phyloP scores from a whole-genome alignment of 352 stramenopile species.

The Blastocystis sp. region DNA sequence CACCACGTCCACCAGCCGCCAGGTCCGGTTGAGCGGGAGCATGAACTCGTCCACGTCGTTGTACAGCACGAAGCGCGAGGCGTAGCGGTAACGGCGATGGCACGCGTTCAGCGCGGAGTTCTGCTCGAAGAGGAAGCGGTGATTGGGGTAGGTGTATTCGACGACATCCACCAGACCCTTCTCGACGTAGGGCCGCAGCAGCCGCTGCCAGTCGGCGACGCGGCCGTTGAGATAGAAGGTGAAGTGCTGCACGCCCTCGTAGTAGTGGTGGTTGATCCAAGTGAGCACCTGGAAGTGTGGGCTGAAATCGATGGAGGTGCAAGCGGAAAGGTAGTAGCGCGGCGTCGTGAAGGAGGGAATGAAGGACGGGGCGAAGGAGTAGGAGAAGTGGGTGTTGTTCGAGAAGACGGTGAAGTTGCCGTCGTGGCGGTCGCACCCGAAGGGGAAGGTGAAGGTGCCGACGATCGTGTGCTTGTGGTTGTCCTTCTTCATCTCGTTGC shows the following conservation, averaged over 20 bases:
- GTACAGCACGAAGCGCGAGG: conserved; percentile 42
- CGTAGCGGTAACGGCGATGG: conserved; percentile 46
- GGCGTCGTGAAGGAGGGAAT: conserved; percentile 5
- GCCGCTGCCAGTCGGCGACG: not conserved
- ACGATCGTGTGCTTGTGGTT: conserved; percentile 50
- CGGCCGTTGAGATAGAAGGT: conserved; percentile 39
- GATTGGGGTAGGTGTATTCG: conserved; percentile 43
- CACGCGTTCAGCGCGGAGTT: not conserved
- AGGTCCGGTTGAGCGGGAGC: conserved; percentile 7
- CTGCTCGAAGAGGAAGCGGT: conserved; percentile 43
- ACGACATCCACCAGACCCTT: conserved; percentile 34
- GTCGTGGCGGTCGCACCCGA: not conserved
- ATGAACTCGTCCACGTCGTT: conserved; percentile 60
- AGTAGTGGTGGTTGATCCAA: conserved; percentile 49
- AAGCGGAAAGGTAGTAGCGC: conserved; percentile 35
- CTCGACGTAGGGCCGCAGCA: not conserved
- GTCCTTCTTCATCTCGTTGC: conserved; percentile 16
- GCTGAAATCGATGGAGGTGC: conserved; percentile 9
- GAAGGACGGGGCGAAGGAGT: not conserved
- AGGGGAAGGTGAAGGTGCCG: conserved; percentile 16
- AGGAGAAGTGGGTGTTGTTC: not conserved
- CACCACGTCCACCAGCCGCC: conserved; percentile 31
- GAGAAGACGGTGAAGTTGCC: conserved; percentile 16
- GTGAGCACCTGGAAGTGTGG: conserved; percentile 3
- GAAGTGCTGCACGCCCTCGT: conserved; percentile 61